Evolutionary conservation across 2,329 filamentous ascomycete species (phyloP).

Genomic region (Xylaria sp.): DNA sequence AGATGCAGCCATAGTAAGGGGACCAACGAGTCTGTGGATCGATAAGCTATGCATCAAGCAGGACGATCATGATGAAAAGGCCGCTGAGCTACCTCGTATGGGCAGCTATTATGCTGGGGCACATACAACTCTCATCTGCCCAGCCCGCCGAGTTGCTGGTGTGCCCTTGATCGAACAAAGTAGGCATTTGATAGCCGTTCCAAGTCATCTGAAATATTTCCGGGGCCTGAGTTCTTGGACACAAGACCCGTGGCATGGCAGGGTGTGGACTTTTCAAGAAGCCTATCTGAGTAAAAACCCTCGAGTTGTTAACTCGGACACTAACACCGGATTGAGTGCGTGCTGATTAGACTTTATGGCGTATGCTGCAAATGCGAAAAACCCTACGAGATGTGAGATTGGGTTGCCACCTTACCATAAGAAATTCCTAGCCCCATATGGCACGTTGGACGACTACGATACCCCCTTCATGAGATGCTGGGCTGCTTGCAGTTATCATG

Average conservation of each 20-base stretch:
- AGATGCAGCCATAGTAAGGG: conserved; percentile 6
- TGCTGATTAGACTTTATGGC: conserved; percentile 13
- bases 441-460: background rate
- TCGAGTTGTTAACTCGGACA: conserved; percentile 15
- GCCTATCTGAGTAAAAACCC: conserved; percentile 10
- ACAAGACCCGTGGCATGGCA: conserved; percentile 12
- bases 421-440: background rate
- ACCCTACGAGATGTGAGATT: conserved; percentile 5
- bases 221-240: conserved; percentile 7
- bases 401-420: background rate
- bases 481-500: conserved; percentile 10
- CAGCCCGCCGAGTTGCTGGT: background rate
- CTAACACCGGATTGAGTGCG: background rate
- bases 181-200: conserved; percentile 15
- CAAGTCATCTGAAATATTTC: background rate
- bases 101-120: conserved; percentile 16
- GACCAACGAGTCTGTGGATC: conserved; percentile 11
- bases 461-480: conserved; percentile 7
- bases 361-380: background rate
- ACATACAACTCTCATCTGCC: conserved; percentile 8
- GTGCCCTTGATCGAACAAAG: conserved; percentile 2
- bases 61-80: conserved; percentile 14
- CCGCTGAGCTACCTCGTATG: conserved; percentile 11
- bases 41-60: conserved; percentile 17
- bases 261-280: conserved; percentile 17